Percentiles rank a stretch among this genome's conserved stretches.
These are phyloP conservation scores for Raffaelea arxii DNA, from an alignment of 2,329 filamentous ascomycete genomes.

Conservation along the genomic window DNA sequence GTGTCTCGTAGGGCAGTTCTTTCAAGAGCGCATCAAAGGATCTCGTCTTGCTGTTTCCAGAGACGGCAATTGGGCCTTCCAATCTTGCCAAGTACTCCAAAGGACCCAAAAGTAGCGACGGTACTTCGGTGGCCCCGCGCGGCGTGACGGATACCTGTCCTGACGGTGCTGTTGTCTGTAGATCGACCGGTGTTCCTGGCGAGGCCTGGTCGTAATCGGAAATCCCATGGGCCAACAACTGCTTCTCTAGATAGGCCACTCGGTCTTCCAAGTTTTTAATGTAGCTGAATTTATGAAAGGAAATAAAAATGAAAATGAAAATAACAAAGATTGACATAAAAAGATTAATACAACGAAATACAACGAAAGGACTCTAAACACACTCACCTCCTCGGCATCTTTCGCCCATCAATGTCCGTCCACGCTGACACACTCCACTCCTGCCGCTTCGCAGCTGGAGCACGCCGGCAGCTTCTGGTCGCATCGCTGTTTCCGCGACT, in stretches of 20 bases:
- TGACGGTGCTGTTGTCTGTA: background rate
- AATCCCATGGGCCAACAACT: background rate
- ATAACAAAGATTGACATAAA: background rate
- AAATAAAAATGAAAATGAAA: too few relatives aligned
- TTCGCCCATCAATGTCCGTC: background rate
- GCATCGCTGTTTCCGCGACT: constrained; percentile 1
- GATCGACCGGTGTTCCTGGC: background rate
- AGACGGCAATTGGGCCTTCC: background rate
- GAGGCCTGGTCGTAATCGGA: background rate
- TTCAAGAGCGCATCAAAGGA: background rate
- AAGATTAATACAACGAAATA: background rate
- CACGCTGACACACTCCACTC: background rate
- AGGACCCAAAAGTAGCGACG: background rate
- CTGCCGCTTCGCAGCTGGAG: background rate
- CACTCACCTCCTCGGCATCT: background rate
- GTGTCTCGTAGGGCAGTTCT: background rate
- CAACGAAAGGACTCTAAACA: too few relatives aligned
- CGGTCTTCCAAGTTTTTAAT: background rate
- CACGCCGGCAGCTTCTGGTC: constrained; percentile 1
- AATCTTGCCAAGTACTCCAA: background rate
- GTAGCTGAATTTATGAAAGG: too few relatives aligned
- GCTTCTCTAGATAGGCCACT: constrained; percentile 1
- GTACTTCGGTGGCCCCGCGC: background rate
- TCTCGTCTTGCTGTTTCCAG: too few relatives aligned
- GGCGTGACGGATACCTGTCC: background rate